Evolutionary conservation across 164 flowering plant species (phyloP).

Genomic region (Vitis amurensis): DNA sequence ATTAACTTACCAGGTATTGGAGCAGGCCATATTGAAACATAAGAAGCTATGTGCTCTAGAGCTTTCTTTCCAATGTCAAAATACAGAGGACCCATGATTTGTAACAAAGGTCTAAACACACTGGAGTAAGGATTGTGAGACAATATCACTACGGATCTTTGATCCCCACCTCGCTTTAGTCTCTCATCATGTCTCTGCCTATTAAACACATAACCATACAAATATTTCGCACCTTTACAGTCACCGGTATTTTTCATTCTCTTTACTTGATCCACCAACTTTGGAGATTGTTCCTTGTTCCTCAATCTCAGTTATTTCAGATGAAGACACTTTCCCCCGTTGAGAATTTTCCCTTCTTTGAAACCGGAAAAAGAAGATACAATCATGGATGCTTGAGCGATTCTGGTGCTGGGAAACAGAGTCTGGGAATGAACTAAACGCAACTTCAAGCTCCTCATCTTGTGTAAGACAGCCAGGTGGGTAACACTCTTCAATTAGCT

Average conservation of each 20-base stretch:
- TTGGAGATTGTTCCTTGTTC: constrained; percentile 18
- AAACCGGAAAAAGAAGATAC: constrained; percentile 91
- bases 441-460: constrained; percentile 85
- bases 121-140: constrained; percentile 75
- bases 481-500: constrained; percentile 91
- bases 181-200: constrained; percentile 98
- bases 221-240: constrained; percentile 30
- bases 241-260: constrained; percentile 9
- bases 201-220: constrained; percentile 96
- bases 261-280: constrained; percentile 6
- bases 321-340: constrained; percentile 25
- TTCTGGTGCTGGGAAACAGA: constrained; percentile 90
- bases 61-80: constrained; percentile 93
- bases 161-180: constrained; percentile 96
- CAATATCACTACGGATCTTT: constrained; percentile 90
- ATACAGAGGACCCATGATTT: constrained; percentile 93
- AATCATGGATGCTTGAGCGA: constrained; percentile 92
- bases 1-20: constrained; percentile 76
- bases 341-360: constrained; percentile 40
- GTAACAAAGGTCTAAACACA: constrained; percentile 90
- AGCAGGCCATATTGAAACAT: constrained; percentile 81
- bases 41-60: constrained; percentile 78
- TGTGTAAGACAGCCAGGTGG: constrained; percentile 73
- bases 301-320: constrained; percentile 35
- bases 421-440: constrained; percentile 93